Base-by-base conservation (phyloP, 1,139 yeast species). In the Geotrichum cucujoidarum region DNA sequence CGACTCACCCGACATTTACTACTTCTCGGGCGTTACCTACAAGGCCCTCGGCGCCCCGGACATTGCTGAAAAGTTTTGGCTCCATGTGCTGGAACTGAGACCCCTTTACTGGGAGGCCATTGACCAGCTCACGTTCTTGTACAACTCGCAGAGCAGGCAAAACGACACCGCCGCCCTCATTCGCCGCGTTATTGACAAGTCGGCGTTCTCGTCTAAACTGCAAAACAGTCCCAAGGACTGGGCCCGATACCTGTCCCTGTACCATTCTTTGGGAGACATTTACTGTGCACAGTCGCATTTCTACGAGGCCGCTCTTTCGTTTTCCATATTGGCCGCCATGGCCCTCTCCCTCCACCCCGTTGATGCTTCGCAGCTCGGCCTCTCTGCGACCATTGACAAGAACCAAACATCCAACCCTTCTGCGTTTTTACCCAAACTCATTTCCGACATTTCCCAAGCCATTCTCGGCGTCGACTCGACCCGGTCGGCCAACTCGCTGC, bases 221-320 rank as follows among this genome's bases (percentile, higher is more conserved):
- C 35, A 43, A 17, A 37, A 39, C 16, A 45, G 51, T 29, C 45
- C 58, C 5, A 40, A 51, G 4, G 54, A 60, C 21, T 60, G 65
- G 60, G 50, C 60, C 14, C 52, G 58, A 31, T 59, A 56, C 35
- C 48, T 64, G 17, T 56, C 61, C 7, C 54, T 64, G 6, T 56
- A 55, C 31, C 65, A 62, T 47, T 53, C 65, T 4, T 49, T 62
- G 43, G 68, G 67, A 2, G 61, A 62, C 43, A 39, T 43, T 2
- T 47, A 47, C 43, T 46, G 44, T 8, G 29, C 37, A n/a, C 32
- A 49, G 18, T 51, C 48, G 7, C 48, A 47, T 43, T 55, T 48
- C 29, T 48, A 40, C 20, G 53, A 53, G 11, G 57, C 58, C 4
- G 55, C 58, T 1, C 40, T 49, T 24, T 51, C 55, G 4, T 55